phyloP scores from a whole-genome alignment of 2,329 filamentous ascomycete genomes.

The Pleoardoris graminearum region DNA sequence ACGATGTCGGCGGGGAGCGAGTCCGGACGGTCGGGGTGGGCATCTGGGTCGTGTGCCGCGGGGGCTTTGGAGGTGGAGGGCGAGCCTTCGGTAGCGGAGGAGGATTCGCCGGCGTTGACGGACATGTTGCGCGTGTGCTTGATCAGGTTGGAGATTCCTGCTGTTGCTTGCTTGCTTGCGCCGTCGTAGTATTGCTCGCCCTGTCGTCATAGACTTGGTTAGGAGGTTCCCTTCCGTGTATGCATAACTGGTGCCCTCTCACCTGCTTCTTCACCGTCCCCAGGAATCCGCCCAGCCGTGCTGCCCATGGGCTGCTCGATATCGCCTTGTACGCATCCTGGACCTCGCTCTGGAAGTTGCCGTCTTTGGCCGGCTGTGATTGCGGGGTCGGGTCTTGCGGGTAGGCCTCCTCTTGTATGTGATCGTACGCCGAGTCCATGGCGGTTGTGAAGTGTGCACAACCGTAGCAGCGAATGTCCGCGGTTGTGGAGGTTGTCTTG shows the following conservation, averaged over 20 bases:
- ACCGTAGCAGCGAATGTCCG: background rate
- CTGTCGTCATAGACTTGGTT: conserved; percentile 46
- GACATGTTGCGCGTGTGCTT: conserved; percentile 75
- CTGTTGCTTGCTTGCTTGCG: conserved; percentile 79
- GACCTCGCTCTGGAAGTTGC: conserved; percentile 78
- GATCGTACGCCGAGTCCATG: conserved; percentile 98
- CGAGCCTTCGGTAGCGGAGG: conserved; percentile 17
- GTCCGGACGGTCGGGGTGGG: conserved; percentile 48
- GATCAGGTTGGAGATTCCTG: conserved; percentile 75
- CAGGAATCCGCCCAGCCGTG: conserved; percentile 83
- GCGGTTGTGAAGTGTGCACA: conserved; percentile 2
- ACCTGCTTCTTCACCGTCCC: conserved; percentile 93
- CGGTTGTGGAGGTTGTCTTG: background rate
- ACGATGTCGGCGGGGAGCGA: conserved; percentile 55
- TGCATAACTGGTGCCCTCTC: conserved; percentile 30
- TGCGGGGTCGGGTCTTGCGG: conserved; percentile 53
- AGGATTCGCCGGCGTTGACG: conserved; percentile 46
- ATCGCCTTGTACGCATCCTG: conserved; percentile 96
- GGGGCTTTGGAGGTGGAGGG: conserved; percentile 15
- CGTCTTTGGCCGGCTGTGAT: conserved; percentile 53
- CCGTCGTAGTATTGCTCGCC: conserved; percentile 87
- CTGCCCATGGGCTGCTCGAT: conserved; percentile 88
- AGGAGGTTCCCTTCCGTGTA: background rate
- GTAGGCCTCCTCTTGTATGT: conserved; percentile 82
- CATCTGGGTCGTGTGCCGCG: conserved; percentile 26